phyloP scores from a whole-genome alignment of 306 rosid species.

The Prunus campanulata region DNA sequence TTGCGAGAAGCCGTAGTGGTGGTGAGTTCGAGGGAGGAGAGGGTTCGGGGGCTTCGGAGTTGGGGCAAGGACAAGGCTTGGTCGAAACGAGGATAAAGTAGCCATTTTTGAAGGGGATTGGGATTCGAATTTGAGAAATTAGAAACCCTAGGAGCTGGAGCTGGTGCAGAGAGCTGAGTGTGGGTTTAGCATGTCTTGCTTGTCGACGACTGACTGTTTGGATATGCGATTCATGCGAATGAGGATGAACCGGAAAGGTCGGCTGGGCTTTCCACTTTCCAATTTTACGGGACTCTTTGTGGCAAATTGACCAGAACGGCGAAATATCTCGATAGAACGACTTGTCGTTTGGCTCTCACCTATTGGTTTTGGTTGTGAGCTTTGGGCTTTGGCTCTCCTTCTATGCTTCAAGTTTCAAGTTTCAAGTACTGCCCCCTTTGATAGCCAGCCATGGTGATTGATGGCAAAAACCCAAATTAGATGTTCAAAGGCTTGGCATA shows the following conservation, averaged over 20 bases:
- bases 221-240: neutral
- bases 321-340: neutral
- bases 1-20: slow-evolving; percentile 27
- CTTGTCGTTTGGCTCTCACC: neutral
- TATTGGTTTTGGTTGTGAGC: neutral
- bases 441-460: no score
- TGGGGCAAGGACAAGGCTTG: slow-evolving; percentile 43
- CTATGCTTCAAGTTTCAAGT: no score
- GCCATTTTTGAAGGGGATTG: slow-evolving; percentile 39
- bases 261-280: neutral
- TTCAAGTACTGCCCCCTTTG: no score
- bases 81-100: slow-evolving; percentile 42
- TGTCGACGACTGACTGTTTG: neutral
- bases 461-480: neutral
- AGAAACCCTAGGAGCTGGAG: slow-evolving; percentile 1
- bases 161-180: neutral
- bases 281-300: neutral
- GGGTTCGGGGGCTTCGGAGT: slow-evolving; percentile 34
- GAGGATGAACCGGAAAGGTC: neutral
- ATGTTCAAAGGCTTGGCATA: neutral
- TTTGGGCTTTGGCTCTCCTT: neutral
- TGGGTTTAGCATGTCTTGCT: neutral
- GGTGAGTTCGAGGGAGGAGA: slow-evolving; percentile 39
- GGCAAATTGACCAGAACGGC: neutral
- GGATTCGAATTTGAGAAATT: neutral